Conservation (phyloP, 257 asterid species). For the Anisodus tanguticus region DNA sequence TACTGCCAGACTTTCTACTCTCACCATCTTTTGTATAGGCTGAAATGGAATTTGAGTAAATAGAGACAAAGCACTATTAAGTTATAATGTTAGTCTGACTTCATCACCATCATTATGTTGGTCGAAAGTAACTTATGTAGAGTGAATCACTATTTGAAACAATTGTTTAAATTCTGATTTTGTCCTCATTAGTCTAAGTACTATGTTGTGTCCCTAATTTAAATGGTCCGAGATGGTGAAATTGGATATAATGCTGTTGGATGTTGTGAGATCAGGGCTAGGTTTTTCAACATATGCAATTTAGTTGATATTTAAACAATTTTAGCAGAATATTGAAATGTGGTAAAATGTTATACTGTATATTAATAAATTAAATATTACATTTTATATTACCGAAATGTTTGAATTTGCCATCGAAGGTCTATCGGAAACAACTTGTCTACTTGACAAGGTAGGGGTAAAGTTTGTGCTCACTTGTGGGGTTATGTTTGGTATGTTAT, state of each 20-base stretch:
- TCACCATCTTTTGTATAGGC: constrained; percentile 67
- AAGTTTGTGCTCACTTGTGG: no score
- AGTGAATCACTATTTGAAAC: background rate
- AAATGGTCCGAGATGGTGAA: background rate
- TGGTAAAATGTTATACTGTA: background rate
- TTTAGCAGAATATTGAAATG: background rate
- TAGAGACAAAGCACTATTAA: background rate
- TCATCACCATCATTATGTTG: background rate
- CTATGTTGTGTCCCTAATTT: background rate
- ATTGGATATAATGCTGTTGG: background rate
- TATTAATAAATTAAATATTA: no score
- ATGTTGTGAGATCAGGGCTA: background rate
- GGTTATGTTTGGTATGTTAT: no score
- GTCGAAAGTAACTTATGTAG: constrained; percentile 4
- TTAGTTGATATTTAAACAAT: background rate
- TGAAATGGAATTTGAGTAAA: background rate
- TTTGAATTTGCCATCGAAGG: no score
- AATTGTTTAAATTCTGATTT: background rate
- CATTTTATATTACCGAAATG: no score
- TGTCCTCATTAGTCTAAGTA: background rate
- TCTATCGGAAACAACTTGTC: no score
- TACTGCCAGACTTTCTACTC: constrained; percentile 67
- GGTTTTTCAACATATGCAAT: background rate
- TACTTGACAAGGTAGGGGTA: no score
- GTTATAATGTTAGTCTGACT: background rate